These are phyloP conservation scores for Syzygium syzygioides DNA, from an alignment of 441 rosid genomes.

Conservation along the genomic window DNA sequence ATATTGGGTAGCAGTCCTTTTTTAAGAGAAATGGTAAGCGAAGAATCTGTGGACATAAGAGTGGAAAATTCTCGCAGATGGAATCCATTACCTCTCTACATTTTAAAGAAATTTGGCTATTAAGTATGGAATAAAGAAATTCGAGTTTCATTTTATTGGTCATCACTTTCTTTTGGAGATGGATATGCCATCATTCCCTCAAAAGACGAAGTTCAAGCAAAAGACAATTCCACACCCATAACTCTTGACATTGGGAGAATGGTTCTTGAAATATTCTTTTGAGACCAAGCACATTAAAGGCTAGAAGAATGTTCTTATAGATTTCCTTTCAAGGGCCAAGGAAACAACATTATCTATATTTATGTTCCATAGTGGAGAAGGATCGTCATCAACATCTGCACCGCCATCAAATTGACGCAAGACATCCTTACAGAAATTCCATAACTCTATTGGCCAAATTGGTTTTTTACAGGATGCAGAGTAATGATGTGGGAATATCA, in stretches of 20 bases:
- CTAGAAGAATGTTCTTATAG: accelerated
- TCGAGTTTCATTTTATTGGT: neutral
- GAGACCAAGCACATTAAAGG: neutral
- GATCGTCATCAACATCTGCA: neutral
- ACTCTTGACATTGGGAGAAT: neutral
- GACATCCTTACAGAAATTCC: neutral
- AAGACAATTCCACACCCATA: accelerated
- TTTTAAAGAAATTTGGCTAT: neutral
- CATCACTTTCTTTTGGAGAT: neutral
- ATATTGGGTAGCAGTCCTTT: no score
- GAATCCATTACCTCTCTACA: neutral
- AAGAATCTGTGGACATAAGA: neutral
- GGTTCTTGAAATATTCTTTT: neutral
- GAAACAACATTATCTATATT: neutral
- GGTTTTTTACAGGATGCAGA: neutral
- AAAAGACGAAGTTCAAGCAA: neutral
- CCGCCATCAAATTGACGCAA: neutral
- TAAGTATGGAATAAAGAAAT: neutral
- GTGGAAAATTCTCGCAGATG: neutral
- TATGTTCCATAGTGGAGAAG: neutral
- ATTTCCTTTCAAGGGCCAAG: neutral
- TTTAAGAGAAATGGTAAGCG: no score
- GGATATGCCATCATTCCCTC: neutral
- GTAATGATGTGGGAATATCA: neutral
- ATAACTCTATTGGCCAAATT: neutral